phyloP scores from a whole-genome alignment of 23 red algal species.

The Gracilaria gracilis region DNA sequence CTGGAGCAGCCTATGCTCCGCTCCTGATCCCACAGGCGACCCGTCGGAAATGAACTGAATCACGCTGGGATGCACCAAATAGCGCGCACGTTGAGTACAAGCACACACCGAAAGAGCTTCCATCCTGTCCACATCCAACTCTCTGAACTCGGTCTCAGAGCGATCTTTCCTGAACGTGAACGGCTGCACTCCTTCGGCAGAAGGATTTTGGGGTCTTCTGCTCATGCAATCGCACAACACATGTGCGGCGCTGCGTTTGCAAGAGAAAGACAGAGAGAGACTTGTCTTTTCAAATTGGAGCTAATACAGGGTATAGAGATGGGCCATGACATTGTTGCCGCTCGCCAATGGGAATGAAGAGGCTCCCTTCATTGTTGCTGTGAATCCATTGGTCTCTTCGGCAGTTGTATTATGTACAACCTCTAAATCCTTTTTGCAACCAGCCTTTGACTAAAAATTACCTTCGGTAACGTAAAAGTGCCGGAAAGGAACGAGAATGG shows the following conservation, averaged over 20 bases:
- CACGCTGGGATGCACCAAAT: conserved; percentile 49
- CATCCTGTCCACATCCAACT: conserved; percentile 47
- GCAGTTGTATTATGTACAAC: no score
- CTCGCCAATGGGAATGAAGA: no score
- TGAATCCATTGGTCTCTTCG: no score
- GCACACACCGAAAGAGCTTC: conserved; percentile 48
- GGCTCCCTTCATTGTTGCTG: no score
- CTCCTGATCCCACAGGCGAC: conserved; percentile 24
- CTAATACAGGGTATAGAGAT: no score
- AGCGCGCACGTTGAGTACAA: conserved; percentile 42
- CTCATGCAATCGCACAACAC: conserved; percentile 37
- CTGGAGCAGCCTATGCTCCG: conserved; percentile 17
- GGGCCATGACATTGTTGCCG: no score
- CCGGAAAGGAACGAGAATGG: no score
- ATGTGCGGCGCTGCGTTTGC: conserved; percentile 35
- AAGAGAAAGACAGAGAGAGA: no score
- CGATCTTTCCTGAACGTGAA: conserved; percentile 25
- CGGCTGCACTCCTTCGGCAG: conserved; percentile 3
- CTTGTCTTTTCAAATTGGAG: no score
- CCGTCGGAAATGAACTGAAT: conserved; percentile 50
- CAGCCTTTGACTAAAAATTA: no score
- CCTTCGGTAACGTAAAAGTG: no score
- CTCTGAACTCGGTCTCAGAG: conserved; percentile 45
- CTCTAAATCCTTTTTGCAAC: no score
- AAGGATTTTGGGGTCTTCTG: conserved; percentile 37